Conservation (phyloP, 1,284 basidiomycete genomes). For the Puccinia novopanici region DNA sequence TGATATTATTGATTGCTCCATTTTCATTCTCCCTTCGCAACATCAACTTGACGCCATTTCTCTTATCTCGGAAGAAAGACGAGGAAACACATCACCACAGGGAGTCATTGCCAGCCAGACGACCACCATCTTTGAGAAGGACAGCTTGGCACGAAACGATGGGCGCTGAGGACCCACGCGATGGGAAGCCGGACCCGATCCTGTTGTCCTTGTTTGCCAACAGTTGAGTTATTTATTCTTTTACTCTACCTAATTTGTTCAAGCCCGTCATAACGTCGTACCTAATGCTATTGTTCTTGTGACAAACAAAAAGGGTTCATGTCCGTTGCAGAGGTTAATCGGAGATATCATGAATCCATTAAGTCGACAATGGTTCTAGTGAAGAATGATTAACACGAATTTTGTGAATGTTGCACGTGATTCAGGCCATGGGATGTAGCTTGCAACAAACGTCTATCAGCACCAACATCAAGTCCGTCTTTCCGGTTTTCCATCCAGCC, state of each 20-base stretch:
- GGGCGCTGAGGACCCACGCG: background rate
- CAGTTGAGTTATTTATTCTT: constrained; percentile 62
- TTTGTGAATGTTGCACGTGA: background rate
- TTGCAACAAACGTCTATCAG: constrained; percentile 86
- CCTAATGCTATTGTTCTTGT: background rate
- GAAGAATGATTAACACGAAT: background rate
- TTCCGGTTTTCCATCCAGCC: background rate
- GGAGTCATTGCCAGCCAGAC: too few species aligned
- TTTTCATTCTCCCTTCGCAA: too few species aligned
- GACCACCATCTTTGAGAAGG: background rate
- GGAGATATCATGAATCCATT: background rate
- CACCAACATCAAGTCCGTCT: constrained; percentile 67
- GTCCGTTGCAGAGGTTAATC: constrained; percentile 46
- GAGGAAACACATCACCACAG: too few species aligned
- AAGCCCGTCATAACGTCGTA: background rate
- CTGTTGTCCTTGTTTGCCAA: constrained; percentile 85
- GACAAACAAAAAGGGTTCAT: constrained; percentile 34
- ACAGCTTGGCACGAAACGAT: background rate
- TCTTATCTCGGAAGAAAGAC: too few species aligned
- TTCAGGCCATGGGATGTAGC: constrained; percentile 84
- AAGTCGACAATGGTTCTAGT: background rate
- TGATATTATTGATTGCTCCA: background rate
- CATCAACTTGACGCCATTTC: too few species aligned
- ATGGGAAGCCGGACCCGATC: constrained; percentile 72
- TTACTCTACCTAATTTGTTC: background rate